These are phyloP conservation scores for Candida nitratophila DNA, from an alignment of 805 yeast species.

Conservation along the genomic window DNA sequence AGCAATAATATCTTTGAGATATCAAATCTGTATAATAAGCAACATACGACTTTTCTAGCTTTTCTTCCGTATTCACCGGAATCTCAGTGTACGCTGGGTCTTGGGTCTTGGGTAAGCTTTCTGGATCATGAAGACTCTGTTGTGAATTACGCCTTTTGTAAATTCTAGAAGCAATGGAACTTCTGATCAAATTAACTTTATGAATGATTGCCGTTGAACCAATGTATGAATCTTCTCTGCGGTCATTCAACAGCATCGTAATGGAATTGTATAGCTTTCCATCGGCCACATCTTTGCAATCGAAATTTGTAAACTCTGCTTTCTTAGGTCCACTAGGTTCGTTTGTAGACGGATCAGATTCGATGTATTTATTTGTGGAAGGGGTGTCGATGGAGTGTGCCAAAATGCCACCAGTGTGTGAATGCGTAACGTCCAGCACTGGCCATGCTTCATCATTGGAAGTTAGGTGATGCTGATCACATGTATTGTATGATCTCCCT, in stretches of 20 bases:
- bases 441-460: too few species aligned
- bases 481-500: too few species aligned
- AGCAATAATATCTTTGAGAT: constrained; percentile 10
- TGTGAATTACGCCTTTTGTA: constrained; percentile 8
- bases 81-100: constrained; percentile 1
- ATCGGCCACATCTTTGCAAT: background rate
- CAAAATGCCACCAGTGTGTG: too few species aligned
- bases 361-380: too few species aligned
- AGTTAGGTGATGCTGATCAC: too few species aligned
- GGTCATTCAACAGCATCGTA: constrained; percentile 8
- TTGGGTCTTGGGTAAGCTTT: constrained; percentile 3
- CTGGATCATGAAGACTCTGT: constrained; percentile 5
- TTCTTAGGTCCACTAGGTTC: background rate
- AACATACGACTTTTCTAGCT: constrained; percentile 6
- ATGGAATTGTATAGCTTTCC: constrained; percentile 7
- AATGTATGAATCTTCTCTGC: constrained; percentile 12
- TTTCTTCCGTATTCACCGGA: background rate
- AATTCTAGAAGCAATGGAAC: constrained; percentile 9
- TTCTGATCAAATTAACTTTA: constrained; percentile 18
- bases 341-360: background rate
- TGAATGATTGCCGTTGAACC: constrained; percentile 19
- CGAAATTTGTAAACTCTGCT: background rate
- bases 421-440: too few species aligned
- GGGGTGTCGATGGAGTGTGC: too few species aligned
- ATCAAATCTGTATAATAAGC: constrained; percentile 5